These are phyloP conservation scores for Proliferodiscus dingleyae DNA, from an alignment of 2,329 filamentous ascomycete species.

Conservation along the genomic window DNA sequence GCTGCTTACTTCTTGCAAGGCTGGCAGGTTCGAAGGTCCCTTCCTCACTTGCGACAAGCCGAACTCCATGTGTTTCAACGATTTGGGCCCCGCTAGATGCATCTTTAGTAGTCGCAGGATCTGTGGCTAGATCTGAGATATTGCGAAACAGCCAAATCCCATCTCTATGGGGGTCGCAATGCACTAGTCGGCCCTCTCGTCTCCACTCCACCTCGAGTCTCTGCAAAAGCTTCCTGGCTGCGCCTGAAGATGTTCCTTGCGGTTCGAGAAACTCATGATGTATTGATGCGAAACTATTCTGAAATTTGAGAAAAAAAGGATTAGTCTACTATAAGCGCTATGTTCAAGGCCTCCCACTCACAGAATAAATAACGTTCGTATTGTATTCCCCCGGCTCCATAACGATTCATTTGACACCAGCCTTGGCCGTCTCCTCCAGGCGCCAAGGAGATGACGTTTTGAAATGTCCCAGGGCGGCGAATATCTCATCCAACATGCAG, in stretches of 20 bases:
- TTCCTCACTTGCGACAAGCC: slow-evolving; percentile 20
- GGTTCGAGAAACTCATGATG: slow-evolving; percentile 31
- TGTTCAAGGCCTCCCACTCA: slow-evolving; percentile 12
- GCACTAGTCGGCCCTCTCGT: slow-evolving; percentile 25
- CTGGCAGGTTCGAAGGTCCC: slow-evolving; percentile 29
- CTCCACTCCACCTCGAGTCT: slow-evolving; percentile 27
- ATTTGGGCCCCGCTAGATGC: slow-evolving; percentile 7
- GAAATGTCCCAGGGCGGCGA: neutral
- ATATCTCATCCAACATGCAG: slow-evolving; percentile 1
- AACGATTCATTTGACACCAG: slow-evolving; percentile 20
- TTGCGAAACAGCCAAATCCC: slow-evolving; percentile 30
- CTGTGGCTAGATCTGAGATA: slow-evolving; percentile 6
- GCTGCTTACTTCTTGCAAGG: slow-evolving; percentile 21
- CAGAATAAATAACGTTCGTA: slow-evolving; percentile 33
- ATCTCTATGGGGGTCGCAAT: slow-evolving; percentile 24
- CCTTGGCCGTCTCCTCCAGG: slow-evolving; percentile 2
- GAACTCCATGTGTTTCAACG: slow-evolving; percentile 19
- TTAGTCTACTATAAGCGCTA: neutral
- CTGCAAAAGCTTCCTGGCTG: slow-evolving; percentile 25
- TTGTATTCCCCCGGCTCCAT: slow-evolving; percentile 33
- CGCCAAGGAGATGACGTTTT: neutral
- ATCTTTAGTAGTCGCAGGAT: slow-evolving; percentile 4
- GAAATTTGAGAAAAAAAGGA: too few species aligned
- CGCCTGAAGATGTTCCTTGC: slow-evolving; percentile 12
- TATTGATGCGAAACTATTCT: slow-evolving; percentile 32